phyloP scores from a whole-genome alignment of 176 grass and related monocot genomes.

The Alopecurus myosuroides region DNA sequence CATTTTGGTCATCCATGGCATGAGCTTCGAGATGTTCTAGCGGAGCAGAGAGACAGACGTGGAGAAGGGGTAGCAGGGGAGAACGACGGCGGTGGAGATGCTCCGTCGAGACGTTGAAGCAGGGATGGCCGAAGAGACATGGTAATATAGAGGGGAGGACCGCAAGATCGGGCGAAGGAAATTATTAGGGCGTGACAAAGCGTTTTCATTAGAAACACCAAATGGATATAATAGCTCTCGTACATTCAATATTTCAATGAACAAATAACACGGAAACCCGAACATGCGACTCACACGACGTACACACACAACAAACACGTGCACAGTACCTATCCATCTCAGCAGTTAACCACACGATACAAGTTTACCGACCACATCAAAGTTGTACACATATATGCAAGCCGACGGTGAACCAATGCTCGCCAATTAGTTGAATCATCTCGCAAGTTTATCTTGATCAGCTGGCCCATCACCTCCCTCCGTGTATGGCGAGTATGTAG shows the following conservation, averaged over 20 bases:
- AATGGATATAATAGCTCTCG: background rate
- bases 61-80: too few relatives aligned
- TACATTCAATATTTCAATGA: background rate
- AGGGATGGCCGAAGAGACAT: too few relatives aligned
- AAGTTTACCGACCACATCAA: background rate
- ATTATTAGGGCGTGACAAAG: background rate
- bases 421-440: background rate
- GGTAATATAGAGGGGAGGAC: too few relatives aligned
- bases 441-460: background rate
- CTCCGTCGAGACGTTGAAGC: too few relatives aligned
- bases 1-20: too few relatives aligned
- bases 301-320: background rate
- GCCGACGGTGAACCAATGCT: background rate
- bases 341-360: constrained; percentile 1
- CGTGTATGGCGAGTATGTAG: constrained; percentile 75
- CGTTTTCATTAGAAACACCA: background rate
- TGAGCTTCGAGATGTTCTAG: too few relatives aligned
- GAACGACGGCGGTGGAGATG: too few relatives aligned
- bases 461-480: constrained; percentile 14
- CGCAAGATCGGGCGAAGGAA: background rate
- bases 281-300: constrained; percentile 5
- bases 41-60: too few relatives aligned
- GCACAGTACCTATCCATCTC: background rate
- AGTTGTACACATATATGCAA: background rate
- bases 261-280: background rate